A percentile compares a stretch with the other conserved stretches of the same genome.
Conservation (phyloP, 1,139 yeast genomes). For the Groenewaldozyma sp. region DNA sequence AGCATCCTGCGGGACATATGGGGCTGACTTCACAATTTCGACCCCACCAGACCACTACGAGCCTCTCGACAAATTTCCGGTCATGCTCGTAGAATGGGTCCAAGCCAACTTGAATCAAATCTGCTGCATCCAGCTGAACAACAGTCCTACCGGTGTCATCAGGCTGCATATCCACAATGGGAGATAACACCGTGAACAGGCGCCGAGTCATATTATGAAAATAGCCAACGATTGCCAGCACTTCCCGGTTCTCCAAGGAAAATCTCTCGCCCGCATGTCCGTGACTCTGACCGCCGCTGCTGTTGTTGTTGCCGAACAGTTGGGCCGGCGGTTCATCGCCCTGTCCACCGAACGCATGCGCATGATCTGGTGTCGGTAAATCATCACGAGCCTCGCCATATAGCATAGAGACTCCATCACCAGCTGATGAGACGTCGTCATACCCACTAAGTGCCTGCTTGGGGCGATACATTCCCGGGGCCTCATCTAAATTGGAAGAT, state of each 20-base stretch:
- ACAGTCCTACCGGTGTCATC: constrained; percentile 18
- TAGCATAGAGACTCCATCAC: no score
- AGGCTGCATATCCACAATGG: constrained; percentile 15
- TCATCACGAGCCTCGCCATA: background rate
- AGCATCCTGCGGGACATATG: constrained; percentile 24
- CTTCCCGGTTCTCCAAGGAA: constrained; percentile 1
- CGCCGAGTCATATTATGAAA: constrained; percentile 25
- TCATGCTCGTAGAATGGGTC: constrained; percentile 61
- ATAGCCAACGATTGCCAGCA: constrained; percentile 16
- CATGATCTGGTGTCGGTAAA: background rate
- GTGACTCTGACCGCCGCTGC: constrained; percentile 2
- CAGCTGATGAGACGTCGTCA: background rate
- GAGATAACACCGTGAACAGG: constrained; percentile 17
- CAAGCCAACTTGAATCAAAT: constrained; percentile 61
- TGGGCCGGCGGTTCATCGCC: constrained; percentile 2
- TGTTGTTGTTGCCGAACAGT: no score
- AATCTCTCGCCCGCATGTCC: background rate
- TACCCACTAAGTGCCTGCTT: background rate
- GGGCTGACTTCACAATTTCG: constrained; percentile 29
- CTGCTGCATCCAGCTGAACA: constrained; percentile 32
- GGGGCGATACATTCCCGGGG: background rate
- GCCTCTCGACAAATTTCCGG: constrained; percentile 43
- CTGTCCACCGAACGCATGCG: background rate
- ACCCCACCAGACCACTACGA: constrained; percentile 52
- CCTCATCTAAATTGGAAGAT: background rate